phyloP scores from a whole-genome alignment of 140 eudicot species.

The Oenanthe javanica region DNA sequence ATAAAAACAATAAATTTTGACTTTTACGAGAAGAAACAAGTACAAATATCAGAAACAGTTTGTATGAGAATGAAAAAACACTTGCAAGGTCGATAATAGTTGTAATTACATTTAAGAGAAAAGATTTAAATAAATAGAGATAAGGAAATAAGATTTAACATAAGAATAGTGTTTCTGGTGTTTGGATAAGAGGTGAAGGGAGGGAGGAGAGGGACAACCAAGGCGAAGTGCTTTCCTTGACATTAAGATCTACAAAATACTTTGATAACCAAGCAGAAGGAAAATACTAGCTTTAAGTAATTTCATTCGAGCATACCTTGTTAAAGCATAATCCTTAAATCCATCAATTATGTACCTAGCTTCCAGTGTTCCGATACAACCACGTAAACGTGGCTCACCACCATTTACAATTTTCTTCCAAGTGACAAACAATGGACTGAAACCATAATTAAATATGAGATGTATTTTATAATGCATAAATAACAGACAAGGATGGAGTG shows the following conservation, averaged over 20 bases:
- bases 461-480: neutral
- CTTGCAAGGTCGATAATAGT: neutral
- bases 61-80: neutral
- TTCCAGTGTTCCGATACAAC: conserved; percentile 89
- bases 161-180: neutral
- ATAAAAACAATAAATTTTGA: neutral
- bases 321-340: conserved; percentile 75
- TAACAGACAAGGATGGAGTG: neutral
- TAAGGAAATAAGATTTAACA: neutral
- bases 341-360: conserved; percentile 64
- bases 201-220: neutral
- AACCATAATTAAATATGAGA: conserved; percentile 23
- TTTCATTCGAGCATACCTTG: conserved; percentile 35
- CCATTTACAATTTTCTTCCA: conserved; percentile 87
- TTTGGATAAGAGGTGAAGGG: too few relatives aligned
- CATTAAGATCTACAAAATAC: neutral
- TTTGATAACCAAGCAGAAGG: neutral
- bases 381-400: conserved; percentile 80
- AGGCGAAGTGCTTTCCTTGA: neutral
- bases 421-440: conserved; percentile 92
- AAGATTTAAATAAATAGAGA: neutral
- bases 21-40: neutral
- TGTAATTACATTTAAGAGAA: neutral
- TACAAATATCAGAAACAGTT: neutral
- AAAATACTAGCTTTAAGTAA: neutral